Base-by-base conservation (phyloP, 768 basidiomycete species). In the Suillus bovinus region DNA sequence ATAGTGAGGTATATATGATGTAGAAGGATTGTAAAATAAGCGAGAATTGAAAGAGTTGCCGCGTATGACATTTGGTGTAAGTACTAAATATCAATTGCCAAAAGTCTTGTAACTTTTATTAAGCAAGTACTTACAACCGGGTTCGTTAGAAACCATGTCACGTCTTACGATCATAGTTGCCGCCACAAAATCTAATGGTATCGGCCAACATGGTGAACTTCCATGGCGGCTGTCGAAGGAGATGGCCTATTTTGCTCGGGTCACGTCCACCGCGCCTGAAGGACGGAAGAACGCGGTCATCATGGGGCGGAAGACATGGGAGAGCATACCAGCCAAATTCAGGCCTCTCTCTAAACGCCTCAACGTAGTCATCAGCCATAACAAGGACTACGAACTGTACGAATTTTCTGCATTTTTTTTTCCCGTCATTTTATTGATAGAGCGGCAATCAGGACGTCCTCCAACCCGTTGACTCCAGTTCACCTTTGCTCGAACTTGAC, bases 251-350 rank as follows among this genome's bases (percentile, higher is more conserved):
- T 99, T 99, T 73, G 87, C 89, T n/a, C 81, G 84, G 59, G 87
- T 89, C 72, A 92, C 92, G 36, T 84, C 85, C 7, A 77, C 73
- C 42, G 84, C 86, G 36, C 85, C 87, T 7, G 75, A 80, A 41
- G 82, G 79, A 7, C 72, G 69, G 50, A 77, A 72, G 62, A 99
- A 98, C 75, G 86, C 84, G 1, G 89, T 98, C 22, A 78, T 98
- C 60, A 98, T 99, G 96, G 97, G 97, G 14, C 83, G 96, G 61
- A 94, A 92, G 70, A 96, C 95, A 16, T 99, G 97, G 97, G 94
- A 98, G 77, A 93, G 93, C 72, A 98, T 99, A 60, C 96, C 97
- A 9, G 66, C 71, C 22, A 91, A 87, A 72, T 91, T 90, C 76
- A 82, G 91, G 64, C 97, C 97, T 5, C 81, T 99, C 22, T 79